Base-by-base conservation (phyloP, 1,139 yeast genomes). In the Yamadazyma spencermartinsiae region DNA sequence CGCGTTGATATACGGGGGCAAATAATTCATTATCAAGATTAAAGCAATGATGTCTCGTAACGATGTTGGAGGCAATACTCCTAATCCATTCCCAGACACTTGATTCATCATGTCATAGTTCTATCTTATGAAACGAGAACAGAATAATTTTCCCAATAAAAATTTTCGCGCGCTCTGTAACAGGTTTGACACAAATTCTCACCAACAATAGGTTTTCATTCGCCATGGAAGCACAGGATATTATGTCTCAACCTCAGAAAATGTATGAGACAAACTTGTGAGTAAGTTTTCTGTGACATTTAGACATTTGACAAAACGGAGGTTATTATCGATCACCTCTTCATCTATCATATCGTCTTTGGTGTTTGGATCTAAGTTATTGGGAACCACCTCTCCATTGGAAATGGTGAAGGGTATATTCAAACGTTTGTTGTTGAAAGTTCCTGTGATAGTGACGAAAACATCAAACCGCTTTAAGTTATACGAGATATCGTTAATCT, bases 41-140 rank as follows among this genome's bases (percentile, higher is more conserved):
- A 74, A 51, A 5, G 79, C 71, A 23, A 72, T 54, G 7, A 74
- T 65, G 46, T 75, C 80, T 42, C 72, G 53, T 36, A 71, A 50
- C 0, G 75, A 57, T 1, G 70, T 55, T 11, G 63, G 56, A 2
- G 72, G 72, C 29, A 63, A 31, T 12, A 48, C 42, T 33, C 42
- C 45, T 15, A 48, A 33, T 10, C 39, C 37, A 37, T 12, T 15
- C 11, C 16, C 18, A 27, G 17, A 20, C 4, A 28, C 6, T 28
- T 15, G 31, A 28, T 15, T 28, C 31, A 28, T 28, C 20, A 16
- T 20, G 15, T 28, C 31, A 28, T 28, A 28, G 12, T 28, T 28
- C 17, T 10, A 10, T 28, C 11, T 15, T 16, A 9, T 15, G 31
- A 16, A 12, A 10, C 17, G 13, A 28, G 5, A 6, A 12, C 8